phyloP scores from a whole-genome alignment of 306 rosid genomes.

The Oxytropis ochrocephala region DNA sequence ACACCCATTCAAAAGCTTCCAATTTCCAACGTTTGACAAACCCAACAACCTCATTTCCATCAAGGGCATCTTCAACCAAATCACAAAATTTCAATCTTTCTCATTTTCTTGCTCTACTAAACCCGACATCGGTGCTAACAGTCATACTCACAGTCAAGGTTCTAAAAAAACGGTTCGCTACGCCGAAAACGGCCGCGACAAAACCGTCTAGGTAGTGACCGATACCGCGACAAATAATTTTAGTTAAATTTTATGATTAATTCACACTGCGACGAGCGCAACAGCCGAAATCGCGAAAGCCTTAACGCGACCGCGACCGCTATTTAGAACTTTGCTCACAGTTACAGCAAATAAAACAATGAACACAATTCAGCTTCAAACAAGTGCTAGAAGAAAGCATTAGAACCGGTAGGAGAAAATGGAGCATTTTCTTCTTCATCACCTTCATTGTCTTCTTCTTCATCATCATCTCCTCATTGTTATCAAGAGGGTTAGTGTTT shows the following conservation, averaged over 20 bases:
- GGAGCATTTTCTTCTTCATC: constrained; percentile 25
- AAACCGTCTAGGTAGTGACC: too few species aligned
- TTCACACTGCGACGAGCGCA: too few species aligned
- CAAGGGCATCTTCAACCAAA: constrained; percentile 33
- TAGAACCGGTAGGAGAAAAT: too few species aligned
- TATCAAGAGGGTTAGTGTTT: constrained; percentile 56
- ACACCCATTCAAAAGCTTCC: constrained; percentile 22
- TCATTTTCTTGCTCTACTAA: constrained; percentile 58
- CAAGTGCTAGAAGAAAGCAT: not conserved
- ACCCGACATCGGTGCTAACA: constrained; percentile 46
- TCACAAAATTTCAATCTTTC: constrained; percentile 26
- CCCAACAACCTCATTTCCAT: constrained; percentile 29
- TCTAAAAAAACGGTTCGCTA: too few species aligned
- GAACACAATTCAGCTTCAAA: constrained; percentile 23
- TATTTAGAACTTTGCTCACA: too few species aligned
- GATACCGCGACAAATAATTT: too few species aligned
- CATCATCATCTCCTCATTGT: too few species aligned
- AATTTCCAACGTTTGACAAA: constrained; percentile 22
- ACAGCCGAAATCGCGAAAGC: too few species aligned
- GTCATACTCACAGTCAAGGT: constrained; percentile 30
- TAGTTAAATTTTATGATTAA: too few species aligned
- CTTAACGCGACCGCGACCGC: too few species aligned
- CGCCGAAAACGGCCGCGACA: too few species aligned
- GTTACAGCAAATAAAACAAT: too few species aligned
- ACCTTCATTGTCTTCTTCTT: not conserved